Evolutionary conservation across 176 grass and related monocot genomes (phyloP).

Genomic region (Eragrostis nindensis): DNA sequence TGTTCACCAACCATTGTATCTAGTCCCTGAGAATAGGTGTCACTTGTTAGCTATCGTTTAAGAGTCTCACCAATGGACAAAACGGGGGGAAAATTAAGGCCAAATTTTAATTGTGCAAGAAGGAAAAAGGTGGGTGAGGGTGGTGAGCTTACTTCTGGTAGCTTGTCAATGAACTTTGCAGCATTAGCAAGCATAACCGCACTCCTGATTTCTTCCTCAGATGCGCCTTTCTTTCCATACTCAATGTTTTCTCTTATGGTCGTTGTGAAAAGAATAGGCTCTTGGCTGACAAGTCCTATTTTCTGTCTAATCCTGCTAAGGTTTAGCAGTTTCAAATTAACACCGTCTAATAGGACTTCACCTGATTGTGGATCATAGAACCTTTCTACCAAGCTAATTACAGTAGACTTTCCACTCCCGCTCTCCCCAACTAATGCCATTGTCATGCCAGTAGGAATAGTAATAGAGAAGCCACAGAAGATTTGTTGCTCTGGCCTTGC

Average conservation of each 20-base stretch:
- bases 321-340: conserved; percentile 66
- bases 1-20: conserved; percentile 85
- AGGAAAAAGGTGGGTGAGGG: neutral
- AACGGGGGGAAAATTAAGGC: neutral
- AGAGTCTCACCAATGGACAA: neutral
- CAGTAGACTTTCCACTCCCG: conserved; percentile 80
- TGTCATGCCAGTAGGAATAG: conserved; percentile 60
- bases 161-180: conserved; percentile 63
- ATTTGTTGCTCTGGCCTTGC: conserved; percentile 68
- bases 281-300: conserved; percentile 76
- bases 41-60: conserved; percentile 1
- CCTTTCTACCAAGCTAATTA: conserved; percentile 74
- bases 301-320: conserved; percentile 69
- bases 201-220: conserved; percentile 63
- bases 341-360: conserved; percentile 72
- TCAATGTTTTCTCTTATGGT: conserved; percentile 73
- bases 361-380: conserved; percentile 82
- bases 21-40: conserved; percentile 54
- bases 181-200: conserved; percentile 75
- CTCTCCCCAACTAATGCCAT: conserved; percentile 84
- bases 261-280: conserved; percentile 76
- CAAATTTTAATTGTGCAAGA: neutral
- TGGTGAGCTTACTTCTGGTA: conserved; percentile 59
- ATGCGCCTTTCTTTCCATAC: conserved; percentile 70
- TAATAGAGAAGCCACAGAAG: conserved; percentile 71